Conservation (phyloP, 306 rosid species). For the Nissolia schottii region DNA sequence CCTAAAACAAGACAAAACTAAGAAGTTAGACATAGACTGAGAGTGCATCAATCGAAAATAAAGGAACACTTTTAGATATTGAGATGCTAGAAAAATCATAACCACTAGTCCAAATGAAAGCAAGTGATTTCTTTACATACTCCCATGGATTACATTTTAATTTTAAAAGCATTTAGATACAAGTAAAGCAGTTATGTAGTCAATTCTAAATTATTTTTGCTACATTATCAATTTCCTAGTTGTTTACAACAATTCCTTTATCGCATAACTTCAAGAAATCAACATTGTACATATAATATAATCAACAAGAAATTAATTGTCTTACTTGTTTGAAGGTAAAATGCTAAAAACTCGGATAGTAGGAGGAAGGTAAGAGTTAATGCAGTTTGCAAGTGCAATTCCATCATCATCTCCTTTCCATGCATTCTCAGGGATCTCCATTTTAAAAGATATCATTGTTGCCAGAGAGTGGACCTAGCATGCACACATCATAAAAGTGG, state of each 20-base stretch:
- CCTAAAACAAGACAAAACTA: constrained; percentile 41
- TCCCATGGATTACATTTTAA: not conserved
- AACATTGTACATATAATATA: not conserved
- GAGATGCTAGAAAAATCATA: not conserved
- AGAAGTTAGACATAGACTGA: not conserved
- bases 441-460: constrained; percentile 77
- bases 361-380: constrained; percentile 69
- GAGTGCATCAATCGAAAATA: not conserved
- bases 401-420: constrained; percentile 75
- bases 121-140: not conserved
- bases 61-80: not conserved
- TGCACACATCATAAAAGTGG: constrained; percentile 7
- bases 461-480: constrained; percentile 81
- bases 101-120: not conserved
- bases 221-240: not conserved
- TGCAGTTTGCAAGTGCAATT: constrained; percentile 53
- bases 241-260: not conserved
- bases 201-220: not conserved
- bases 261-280: not conserved
- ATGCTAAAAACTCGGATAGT: constrained; percentile 69
- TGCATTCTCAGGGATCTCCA: constrained; percentile 85
- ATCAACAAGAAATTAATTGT: constrained; percentile 16
- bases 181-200: not conserved
- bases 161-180: not conserved
- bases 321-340: constrained; percentile 80